phyloP scores from a whole-genome alignment of 441 rosid genomes.

The Lepidium campestre region DNA sequence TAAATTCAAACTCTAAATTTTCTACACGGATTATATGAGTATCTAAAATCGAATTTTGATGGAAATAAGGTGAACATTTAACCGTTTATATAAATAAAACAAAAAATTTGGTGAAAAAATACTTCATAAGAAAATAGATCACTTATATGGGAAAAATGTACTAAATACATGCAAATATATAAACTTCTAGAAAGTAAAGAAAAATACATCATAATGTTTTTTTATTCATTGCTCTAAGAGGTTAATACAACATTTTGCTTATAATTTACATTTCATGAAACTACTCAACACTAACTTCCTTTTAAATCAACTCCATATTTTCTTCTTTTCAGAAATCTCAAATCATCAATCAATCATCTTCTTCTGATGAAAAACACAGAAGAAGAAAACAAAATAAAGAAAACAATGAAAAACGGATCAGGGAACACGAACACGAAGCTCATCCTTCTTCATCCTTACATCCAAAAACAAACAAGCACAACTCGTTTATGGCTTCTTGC shows the following conservation, averaged over 20 bases:
- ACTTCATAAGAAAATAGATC: too few relatives aligned
- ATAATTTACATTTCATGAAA: conserved; percentile 5
- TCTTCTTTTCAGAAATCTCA: background rate
- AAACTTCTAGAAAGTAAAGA: background rate
- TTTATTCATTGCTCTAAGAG: background rate
- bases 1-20: too few relatives aligned
- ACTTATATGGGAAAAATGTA: too few relatives aligned
- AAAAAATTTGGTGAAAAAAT: too few relatives aligned
- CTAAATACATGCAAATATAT: too few relatives aligned
- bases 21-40: too few relatives aligned
- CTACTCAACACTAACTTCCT: background rate
- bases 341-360: background rate
- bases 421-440: conserved; percentile 49
- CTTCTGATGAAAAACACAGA: background rate
- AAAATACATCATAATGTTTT: background rate
- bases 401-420: conserved; percentile 10
- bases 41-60: too few relatives aligned
- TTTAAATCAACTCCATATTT: conserved; percentile 1
- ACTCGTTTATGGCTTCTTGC: conserved; percentile 80
- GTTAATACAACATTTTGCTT: conserved; percentile 5
- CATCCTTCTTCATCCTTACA: conserved; percentile 78
- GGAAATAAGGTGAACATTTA: too few relatives aligned
- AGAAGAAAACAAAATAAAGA: background rate
- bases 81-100: too few relatives aligned
- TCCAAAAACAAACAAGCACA: conserved; percentile 77